Conservation (phyloP, 1,139 yeast genomes). For the Kluyveromyces sp. region DNA sequence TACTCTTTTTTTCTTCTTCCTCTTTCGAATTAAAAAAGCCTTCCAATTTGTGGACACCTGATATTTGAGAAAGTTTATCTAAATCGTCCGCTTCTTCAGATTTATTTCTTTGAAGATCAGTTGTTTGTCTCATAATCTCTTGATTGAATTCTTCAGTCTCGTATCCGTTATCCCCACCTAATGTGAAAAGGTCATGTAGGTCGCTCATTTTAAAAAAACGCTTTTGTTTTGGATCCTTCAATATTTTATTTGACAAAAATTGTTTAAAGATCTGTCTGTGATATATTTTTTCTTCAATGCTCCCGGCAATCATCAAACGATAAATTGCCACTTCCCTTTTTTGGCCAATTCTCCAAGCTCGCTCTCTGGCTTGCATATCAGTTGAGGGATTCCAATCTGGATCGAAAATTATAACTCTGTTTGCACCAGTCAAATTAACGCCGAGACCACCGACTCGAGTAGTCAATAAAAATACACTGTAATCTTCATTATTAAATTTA, state of each 20-base stretch:
- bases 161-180: conserved; percentile 69
- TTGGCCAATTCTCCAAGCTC: conserved; percentile 97
- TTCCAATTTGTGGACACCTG: conserved; percentile 40
- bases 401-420: conserved; percentile 85
- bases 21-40: conserved; percentile 43
- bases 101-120: conserved; percentile 20
- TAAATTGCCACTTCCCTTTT: conserved; percentile 90
- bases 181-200: conserved; percentile 76
- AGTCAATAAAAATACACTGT: conserved; percentile 68
- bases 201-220: conserved; percentile 90
- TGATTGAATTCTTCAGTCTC: conserved; percentile 24
- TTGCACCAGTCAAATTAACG: conserved; percentile 90
- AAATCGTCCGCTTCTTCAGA: conserved; percentile 46
- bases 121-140: conserved; percentile 29
- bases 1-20: conserved; percentile 37
- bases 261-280: conserved; percentile 96
- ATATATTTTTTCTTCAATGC: conserved; percentile 93
- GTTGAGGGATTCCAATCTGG: conserved; percentile 99
- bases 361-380: conserved; percentile 90
- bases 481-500: conserved; percentile 55
- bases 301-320: conserved; percentile 86
- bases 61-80: conserved; percentile 42
- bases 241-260: conserved; percentile 81
- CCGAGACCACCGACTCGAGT: conserved; percentile 97
- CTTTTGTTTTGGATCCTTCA: conserved; percentile 92